Percentiles rank a stretch among this genome's conserved stretches.
Conservation (phyloP, 768 basidiomycete species). For the Mycena chlorophos region DNA sequence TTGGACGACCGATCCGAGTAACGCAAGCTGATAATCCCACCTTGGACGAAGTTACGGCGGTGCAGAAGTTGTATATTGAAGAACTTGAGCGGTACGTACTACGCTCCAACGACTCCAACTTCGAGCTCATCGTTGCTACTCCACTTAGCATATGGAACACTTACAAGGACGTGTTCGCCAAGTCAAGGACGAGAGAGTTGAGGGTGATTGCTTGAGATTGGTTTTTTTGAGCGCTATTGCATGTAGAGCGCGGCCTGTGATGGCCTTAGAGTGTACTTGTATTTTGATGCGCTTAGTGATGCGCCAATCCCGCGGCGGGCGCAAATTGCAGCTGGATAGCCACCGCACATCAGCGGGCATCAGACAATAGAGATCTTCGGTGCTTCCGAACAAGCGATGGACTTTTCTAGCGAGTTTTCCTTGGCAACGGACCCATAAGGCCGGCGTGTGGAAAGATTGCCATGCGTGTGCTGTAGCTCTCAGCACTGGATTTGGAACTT, state of each 20-base stretch:
- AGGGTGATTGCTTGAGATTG: constrained; percentile 66
- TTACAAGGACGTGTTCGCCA: constrained; percentile 93
- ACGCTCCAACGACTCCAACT: not conserved
- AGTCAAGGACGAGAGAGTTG: constrained; percentile 73
- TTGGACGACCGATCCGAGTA: constrained; percentile 87
- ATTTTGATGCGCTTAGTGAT: not conserved
- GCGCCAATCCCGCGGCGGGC: not conserved
- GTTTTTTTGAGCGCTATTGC: not conserved
- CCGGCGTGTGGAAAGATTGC: too few relatives aligned
- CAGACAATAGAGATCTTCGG: too few relatives aligned
- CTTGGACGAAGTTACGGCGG: constrained; percentile 73
- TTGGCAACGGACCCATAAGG: too few relatives aligned
- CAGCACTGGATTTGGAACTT: too few relatives aligned
- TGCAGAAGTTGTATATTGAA: constrained; percentile 87
- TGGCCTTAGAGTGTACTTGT: not conserved
- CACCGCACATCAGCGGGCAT: too few relatives aligned
- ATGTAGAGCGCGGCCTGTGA: not conserved
- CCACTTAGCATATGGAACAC: constrained; percentile 84
- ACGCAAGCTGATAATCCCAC: constrained; percentile 75
- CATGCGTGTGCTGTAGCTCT: too few relatives aligned
- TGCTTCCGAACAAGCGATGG: too few relatives aligned
- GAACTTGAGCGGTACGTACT: constrained; percentile 79
- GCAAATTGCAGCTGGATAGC: too few relatives aligned
- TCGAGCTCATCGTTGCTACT: constrained; percentile 2
- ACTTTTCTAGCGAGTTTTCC: too few relatives aligned